A percentile compares a stretch with the other conserved stretches of the same genome.
phyloP scores from a whole-genome alignment of 208 protist species.

The Leishmania major region DNA sequence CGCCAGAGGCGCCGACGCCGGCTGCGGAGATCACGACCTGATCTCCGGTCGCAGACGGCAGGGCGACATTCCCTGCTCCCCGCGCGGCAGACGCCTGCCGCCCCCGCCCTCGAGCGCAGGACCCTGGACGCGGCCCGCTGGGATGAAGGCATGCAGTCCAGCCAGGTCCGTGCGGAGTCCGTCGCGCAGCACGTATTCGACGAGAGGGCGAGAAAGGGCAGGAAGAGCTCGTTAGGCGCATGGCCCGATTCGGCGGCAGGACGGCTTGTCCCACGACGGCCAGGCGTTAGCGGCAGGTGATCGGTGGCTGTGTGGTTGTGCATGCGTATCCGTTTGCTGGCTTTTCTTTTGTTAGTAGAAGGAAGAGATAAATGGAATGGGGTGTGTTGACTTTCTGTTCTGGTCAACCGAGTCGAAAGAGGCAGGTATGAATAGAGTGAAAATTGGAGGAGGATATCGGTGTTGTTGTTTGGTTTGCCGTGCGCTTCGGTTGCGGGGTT shows the following conservation, averaged over 20 bases:
- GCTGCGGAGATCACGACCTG: neutral
- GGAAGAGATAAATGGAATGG: no score
- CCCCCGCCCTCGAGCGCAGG: no score
- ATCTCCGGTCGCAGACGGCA: neutral
- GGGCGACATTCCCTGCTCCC: neutral
- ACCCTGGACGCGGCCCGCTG: neutral
- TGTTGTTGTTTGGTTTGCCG: no score
- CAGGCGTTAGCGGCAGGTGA: neutral
- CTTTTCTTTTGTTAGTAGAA: no score
- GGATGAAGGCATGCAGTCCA: neutral
- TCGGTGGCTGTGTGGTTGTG: neutral
- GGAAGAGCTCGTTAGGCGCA: neutral
- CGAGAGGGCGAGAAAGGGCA: neutral
- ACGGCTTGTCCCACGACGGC: neutral
- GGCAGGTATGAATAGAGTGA: no score
- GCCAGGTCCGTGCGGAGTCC: neutral
- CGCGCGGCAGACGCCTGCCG: no score
- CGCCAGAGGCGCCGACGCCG: neutral
- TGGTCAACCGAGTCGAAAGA: no score
- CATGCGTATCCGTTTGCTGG: neutral
- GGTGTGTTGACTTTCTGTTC: accelerated
- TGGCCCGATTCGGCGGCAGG: neutral
- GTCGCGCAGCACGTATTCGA: neutral
- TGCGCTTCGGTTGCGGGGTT: no score
- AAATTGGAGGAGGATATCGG: no score